Evolutionary conservation across 768 basidiomycete genomes (phyloP), one percentile per base, ranked within the genome.

Genomic region (Pulveroboletus sp.): DNA sequence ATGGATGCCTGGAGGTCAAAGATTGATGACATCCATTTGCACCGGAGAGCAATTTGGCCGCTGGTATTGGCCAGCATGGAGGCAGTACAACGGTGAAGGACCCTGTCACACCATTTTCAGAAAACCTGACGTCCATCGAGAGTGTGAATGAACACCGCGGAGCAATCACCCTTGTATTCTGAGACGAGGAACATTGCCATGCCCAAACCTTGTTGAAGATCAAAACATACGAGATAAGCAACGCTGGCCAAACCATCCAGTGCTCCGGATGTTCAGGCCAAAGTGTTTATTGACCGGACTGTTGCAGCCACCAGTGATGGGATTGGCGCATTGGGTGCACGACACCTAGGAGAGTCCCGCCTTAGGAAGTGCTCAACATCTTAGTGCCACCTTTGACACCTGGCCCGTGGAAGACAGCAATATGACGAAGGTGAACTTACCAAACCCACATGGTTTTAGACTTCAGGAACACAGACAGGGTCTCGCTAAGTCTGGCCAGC

Each of bases 191-290:
- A 32, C 42, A 14, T 19, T 6, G 43, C 49, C 43, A 31, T 11
- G 31, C 29, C 45, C 46, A 39, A 20, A 34, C 37, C 30, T 29
- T 22, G 49, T 30, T 40, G 13, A 12, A 49, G 14, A 50, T 49
- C 20, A 47, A n/a, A 26, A 47, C 48, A 27, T 43, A 53, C 51
- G 50, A 17, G 45, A 31, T 51, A 47, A 34, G 41, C 45, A 48
- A 48, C 43, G 44, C 43, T 32, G 43, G 42, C 36, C 48, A 41
- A 42, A 64, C 61, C 61, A 63, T 62, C 56, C 61, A 64, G 61
- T 63, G 62, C 24, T 27, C 35, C 43, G 52, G 40, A 32, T 40
- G 45, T 47, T 37, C 20, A 6, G 46, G 35, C 46, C 47, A 50
- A 45, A 43, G 22, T 46, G 24, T 32, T 32, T 24, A n/a, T 45